Conservation (phyloP, 768 basidiomycete genomes). For the Terana coerulea region DNA sequence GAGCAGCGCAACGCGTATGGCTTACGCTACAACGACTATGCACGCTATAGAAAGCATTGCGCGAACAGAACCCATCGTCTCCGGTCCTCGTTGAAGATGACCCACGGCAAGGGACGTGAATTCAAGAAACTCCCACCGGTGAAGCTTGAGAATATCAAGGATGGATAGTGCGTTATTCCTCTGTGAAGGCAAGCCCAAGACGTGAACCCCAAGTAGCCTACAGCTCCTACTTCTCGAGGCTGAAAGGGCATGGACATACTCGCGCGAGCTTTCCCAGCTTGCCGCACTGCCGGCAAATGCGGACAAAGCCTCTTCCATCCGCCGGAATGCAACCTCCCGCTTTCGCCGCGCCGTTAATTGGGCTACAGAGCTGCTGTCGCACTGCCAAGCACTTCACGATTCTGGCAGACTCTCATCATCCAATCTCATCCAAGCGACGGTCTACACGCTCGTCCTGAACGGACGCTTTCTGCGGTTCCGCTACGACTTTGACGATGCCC, state of each 20-base stretch:
- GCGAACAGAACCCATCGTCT: conserved; percentile 87
- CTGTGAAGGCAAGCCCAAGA: background rate
- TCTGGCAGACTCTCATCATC: conserved; percentile 50
- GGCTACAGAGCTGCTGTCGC: conserved; percentile 73
- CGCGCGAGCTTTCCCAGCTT: conserved; percentile 67
- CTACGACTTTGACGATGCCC: conserved; percentile 69
- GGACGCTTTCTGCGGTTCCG: conserved; percentile 81
- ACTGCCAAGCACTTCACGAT: conserved; percentile 61
- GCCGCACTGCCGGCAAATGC: conserved; percentile 50
- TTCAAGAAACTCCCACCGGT: conserved; percentile 81
- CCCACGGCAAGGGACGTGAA: conserved; percentile 84
- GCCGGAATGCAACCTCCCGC: conserved; percentile 73
- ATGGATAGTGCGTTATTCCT: conserved; percentile 68
- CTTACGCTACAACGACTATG: conserved; percentile 83
- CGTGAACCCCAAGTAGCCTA: conserved; percentile 42
- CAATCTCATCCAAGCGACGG: conserved; percentile 62
- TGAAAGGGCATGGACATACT: conserved; percentile 89
- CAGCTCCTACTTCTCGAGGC: conserved; percentile 86
- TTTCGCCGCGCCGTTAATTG: conserved; percentile 78
- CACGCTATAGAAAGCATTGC: conserved; percentile 90
- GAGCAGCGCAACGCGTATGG: conserved; percentile 91
- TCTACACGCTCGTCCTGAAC: conserved; percentile 77
- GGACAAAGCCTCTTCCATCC: conserved; percentile 50
- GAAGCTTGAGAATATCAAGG: conserved; percentile 65
- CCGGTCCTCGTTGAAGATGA: conserved; percentile 78